Percentiles rank a stretch among this genome's conserved stretches.
Evolutionary conservation across 1,139 yeast genomes (phyloP).

Genomic region (Saccharomyces hybrid): DNA sequence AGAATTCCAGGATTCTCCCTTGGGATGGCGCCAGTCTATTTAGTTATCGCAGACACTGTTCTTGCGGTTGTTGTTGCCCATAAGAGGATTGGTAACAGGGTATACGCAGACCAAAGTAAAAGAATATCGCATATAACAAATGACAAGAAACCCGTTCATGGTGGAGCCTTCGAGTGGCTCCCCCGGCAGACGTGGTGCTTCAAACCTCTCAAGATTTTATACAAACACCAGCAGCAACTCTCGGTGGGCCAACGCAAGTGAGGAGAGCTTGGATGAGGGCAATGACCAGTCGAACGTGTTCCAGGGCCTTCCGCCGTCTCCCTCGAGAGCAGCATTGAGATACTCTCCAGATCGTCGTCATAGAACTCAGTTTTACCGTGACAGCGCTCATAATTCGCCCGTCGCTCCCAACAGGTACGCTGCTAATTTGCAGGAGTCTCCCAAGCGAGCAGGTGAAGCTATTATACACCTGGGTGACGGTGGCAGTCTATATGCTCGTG

Average conservation of each 20-base stretch:
- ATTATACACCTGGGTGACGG: slow-evolving; percentile 40
- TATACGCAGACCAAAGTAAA: background rate
- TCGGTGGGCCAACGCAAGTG: slow-evolving; percentile 5
- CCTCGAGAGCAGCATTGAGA: slow-evolving; percentile 40
- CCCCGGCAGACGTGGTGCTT: slow-evolving; percentile 21
- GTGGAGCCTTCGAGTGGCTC: slow-evolving; percentile 25
- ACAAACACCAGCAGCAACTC: slow-evolving; percentile 19
- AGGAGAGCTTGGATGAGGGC: slow-evolving; percentile 13
- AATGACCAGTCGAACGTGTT: slow-evolving; percentile 23
- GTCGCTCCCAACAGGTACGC: slow-evolving; percentile 33
- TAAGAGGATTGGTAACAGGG: background rate
- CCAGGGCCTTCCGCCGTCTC: slow-evolving; percentile 34
- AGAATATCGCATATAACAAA: slow-evolving; percentile 5
- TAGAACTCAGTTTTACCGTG: slow-evolving; percentile 26
- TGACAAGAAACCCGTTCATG: slow-evolving; percentile 32
- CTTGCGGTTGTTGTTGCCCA: background rate
- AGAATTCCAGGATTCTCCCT: background rate
- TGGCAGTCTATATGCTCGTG: slow-evolving; percentile 13
- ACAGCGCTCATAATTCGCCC: slow-evolving; percentile 29
- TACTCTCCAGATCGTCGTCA: slow-evolving; percentile 33
- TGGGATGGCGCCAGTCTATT: background rate
- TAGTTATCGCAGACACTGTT: background rate
- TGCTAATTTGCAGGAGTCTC: slow-evolving; percentile 59
- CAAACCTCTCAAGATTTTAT: slow-evolving; percentile 21
- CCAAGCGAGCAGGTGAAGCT: slow-evolving; percentile 48